Base-by-base conservation (phyloP, 306 rosid genomes). In the Cucurbita ficifolia region DNA sequence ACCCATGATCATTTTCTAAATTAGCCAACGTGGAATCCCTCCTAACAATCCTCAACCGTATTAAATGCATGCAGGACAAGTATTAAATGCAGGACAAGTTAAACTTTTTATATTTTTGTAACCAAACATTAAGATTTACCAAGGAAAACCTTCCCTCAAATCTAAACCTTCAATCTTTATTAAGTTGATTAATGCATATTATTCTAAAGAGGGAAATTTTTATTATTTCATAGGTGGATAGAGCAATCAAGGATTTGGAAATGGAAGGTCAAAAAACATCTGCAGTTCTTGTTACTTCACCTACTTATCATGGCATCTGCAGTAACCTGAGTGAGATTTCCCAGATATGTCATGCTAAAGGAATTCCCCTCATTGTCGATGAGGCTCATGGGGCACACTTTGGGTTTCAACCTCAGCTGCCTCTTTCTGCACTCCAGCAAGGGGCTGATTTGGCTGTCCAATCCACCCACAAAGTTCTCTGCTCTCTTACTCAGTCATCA, bases 311-410 rank as follows among this genome's bases (percentile, higher is more conserved):
- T 58, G 96, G 96, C 24, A 75, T 90, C 76, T 92, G 98, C 88
- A 85, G 96, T 74, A 72, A 82, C 80, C 70, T 92, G 82, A 71
- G 61, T 0, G 77, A 84, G 81, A 92, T 92, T 76, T 87, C 90
- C 24, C 81, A 63, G 63, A 64, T 92, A 35, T 92, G 98, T 78
- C 96, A 88, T 80, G 84, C 87, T 75, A 83, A 43, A 61, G 86
- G 83, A 61, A 86, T 92, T 81, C 96, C 96, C 75, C 76, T 92
- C 69, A 86, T 90, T 10, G 96, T 92, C 38, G 98, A 92, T 80
- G 98, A 90, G 85, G 98, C 98, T 75, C 98, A 92, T 22, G 98
- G 96, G 21, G 93, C 96, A 74, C 96, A 92, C 79, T 82, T 90
- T 5, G 98, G 96, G 59, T 86, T 92, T 75, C 96, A 92, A 76